Conservation (phyloP, 495 filamentous ascomycete genomes). For the Aspergillus funiculosus region DNA sequence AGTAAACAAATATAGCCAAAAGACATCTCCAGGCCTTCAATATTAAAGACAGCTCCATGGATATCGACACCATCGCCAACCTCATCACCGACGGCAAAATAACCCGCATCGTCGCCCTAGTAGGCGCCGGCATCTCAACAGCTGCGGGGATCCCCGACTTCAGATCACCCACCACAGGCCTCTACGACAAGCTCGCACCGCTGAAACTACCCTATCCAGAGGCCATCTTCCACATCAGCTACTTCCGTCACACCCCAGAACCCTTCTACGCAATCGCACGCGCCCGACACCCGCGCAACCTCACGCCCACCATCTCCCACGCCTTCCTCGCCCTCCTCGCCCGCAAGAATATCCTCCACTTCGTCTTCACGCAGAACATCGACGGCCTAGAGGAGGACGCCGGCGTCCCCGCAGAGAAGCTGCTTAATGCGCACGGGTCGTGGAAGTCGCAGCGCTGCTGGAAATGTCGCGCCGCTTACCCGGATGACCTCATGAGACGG, state of each 20-base stretch:
- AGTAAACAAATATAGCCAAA: neutral
- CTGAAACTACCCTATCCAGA: constrained; percentile 73
- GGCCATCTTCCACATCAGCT: constrained; percentile 68
- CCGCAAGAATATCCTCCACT: constrained; percentile 63
- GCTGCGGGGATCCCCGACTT: constrained; percentile 76
- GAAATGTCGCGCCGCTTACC: constrained; percentile 62
- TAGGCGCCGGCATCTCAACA: constrained; percentile 44
- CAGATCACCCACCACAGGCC: constrained; percentile 63
- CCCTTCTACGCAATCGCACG: constrained; percentile 84
- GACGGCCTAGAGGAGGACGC: constrained; percentile 79
- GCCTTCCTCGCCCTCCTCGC: constrained; percentile 65
- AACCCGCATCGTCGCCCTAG: constrained; percentile 22
- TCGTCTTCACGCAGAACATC: constrained; percentile 90
- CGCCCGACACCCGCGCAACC: constrained; percentile 76
- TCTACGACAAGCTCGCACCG: constrained; percentile 75
- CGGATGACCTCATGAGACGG: constrained; percentile 59
- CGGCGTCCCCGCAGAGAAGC: constrained; percentile 64
- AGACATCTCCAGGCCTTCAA: neutral
- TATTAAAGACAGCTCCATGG: neutral
- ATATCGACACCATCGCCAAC: constrained; percentile 15
- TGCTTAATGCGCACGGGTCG: constrained; percentile 81
- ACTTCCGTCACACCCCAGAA: constrained; percentile 68
- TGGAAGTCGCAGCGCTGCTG: constrained; percentile 79
- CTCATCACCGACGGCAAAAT: constrained; percentile 17
- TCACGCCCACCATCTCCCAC: constrained; percentile 70